Conservation (phyloP, 163 green algal genomes). For the Scenedesmus sp. region DNA sequence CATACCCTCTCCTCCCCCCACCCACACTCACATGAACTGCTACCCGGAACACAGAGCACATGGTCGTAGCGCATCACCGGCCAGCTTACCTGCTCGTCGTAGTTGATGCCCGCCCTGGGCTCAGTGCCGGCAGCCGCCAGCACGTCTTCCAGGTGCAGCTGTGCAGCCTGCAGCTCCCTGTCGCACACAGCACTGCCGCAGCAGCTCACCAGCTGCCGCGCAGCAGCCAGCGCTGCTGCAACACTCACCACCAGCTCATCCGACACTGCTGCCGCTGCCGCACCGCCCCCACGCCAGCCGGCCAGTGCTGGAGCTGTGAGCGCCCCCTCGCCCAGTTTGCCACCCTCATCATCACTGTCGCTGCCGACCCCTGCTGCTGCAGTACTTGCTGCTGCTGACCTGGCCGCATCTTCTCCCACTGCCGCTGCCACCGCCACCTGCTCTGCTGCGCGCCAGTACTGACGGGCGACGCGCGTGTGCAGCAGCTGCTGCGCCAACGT, state of each 20-base stretch:
- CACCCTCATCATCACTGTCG: background rate
- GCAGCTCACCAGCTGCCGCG: conserved; percentile 37
- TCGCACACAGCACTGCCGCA: conserved; percentile 15
- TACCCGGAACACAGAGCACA: too few species aligned
- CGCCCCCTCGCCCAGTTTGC: too few species aligned
- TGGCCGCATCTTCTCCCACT: background rate
- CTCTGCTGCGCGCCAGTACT: background rate
- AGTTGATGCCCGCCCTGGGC: background rate
- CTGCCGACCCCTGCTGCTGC: background rate
- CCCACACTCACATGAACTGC: too few species aligned
- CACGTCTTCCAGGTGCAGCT: conserved; percentile 8
- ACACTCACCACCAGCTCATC: background rate
- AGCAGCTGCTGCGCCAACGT: background rate
- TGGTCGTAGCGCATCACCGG: too few species aligned
- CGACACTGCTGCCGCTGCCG: background rate
- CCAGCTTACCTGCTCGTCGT: background rate
- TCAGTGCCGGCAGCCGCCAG: background rate
- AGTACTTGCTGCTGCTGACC: background rate
- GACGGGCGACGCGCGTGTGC: background rate
- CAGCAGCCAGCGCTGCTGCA: conserved; percentile 31
- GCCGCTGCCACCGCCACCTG: conserved; percentile 3
- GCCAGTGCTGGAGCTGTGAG: background rate
- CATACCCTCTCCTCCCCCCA: background rate
- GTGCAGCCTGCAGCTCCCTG: background rate
- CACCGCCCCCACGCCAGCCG: background rate